phyloP scores from a whole-genome alignment of 169 alveolate genomes.

The Plasmodium cynomolgi region DNA sequence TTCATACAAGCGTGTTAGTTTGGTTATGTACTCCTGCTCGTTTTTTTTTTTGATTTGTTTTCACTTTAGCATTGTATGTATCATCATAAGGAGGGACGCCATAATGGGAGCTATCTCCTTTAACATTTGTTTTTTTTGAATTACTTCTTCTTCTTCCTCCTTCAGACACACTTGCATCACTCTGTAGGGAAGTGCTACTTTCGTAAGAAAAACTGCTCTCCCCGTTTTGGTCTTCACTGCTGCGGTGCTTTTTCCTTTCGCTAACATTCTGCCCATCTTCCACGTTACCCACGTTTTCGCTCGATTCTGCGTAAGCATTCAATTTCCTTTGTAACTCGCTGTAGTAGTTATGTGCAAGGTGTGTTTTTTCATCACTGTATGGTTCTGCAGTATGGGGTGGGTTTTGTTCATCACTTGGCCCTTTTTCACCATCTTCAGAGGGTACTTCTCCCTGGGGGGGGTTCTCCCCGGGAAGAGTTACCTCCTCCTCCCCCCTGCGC shows the following conservation, averaged over 20 bases:
- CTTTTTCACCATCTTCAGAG: background rate
- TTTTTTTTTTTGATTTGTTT: background rate
- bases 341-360: background rate
- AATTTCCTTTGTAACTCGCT: background rate
- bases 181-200: background rate
- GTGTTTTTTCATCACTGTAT: background rate
- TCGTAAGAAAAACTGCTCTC: background rate
- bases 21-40: background rate
- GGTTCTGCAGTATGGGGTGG: background rate
- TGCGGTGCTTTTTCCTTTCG: background rate
- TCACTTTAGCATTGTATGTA: background rate
- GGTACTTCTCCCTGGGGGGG: background rate
- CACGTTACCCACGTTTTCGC: background rate
- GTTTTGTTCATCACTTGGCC: background rate
- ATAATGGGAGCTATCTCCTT: background rate
- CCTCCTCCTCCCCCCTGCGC: background rate
- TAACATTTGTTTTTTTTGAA: background rate
- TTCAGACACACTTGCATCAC: background rate
- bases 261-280: background rate
- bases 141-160: background rate
- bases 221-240: background rate
- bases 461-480: background rate
- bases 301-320: background rate
- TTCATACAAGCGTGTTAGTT: conserved; percentile 23
- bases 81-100: background rate